These are phyloP conservation scores for Acer campestre DNA, from an alignment of 345 rosid genomes.

Conservation along the genomic window DNA sequence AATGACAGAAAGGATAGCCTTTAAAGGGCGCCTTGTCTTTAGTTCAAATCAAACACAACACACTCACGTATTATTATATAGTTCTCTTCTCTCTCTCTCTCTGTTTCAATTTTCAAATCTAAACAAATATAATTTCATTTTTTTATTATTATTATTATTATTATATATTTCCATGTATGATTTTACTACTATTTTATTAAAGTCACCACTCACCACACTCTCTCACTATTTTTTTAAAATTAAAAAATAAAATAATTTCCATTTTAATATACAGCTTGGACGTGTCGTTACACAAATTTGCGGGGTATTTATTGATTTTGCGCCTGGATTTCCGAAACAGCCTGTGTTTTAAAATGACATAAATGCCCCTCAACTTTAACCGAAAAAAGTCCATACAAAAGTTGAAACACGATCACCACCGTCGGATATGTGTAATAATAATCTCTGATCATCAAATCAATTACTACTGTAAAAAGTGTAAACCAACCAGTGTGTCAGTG, in stretches of 20 bases:
- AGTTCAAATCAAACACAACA: slow-evolving; percentile 39
- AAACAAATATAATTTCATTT: background rate
- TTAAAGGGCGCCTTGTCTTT: slow-evolving; percentile 53
- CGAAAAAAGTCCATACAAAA: background rate
- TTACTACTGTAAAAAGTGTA: too few species aligned
- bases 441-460: background rate
- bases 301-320: slow-evolving; percentile 18
- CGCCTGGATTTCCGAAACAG: slow-evolving; percentile 24
- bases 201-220: background rate
- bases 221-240: background rate
- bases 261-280: slow-evolving; percentile 9
- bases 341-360: background rate
- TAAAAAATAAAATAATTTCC: background rate
- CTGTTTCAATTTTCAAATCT: background rate
- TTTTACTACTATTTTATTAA: background rate
- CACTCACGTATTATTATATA: slow-evolving; percentile 11
- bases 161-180: background rate
- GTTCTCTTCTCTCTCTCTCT: background rate
- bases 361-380: background rate
- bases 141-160: background rate
- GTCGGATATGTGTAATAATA: too few species aligned
- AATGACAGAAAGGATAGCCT: slow-evolving; percentile 54
- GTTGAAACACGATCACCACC: too few species aligned
- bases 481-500: too few species aligned
- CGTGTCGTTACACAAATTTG: slow-evolving; percentile 11